Conservation (phyloP, 2,329 filamentous ascomycete species). For the Fusarium sp. region DNA sequence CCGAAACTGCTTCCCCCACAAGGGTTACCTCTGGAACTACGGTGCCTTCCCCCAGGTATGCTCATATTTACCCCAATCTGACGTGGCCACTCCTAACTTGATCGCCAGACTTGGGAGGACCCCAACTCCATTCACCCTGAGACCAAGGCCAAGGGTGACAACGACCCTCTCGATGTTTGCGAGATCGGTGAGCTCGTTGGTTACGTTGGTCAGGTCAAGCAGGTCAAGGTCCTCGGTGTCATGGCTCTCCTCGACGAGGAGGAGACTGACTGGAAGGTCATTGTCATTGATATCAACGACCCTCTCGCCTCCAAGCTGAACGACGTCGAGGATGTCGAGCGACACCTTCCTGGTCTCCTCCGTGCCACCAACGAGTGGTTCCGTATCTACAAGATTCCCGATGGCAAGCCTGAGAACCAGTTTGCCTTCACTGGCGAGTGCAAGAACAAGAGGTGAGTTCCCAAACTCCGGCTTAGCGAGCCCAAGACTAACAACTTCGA, state of each 20-base stretch:
- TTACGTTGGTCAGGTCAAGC: conserved; percentile 97
- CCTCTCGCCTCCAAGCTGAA: conserved; percentile 96
- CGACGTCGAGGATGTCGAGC: conserved; percentile 98
- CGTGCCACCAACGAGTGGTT: conserved; percentile 99
- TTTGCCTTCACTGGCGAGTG: conserved; percentile 99
- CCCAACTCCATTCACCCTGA: conserved; percentile 95
- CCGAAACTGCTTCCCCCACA: conserved; percentile 99
- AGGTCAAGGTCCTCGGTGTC: conserved; percentile 99
- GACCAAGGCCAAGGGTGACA: conserved; percentile 99
- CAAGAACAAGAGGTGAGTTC: conserved; percentile 94
- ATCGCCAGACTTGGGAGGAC: conserved; percentile 93
- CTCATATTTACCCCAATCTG: neutral
- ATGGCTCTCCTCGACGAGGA: conserved; percentile 99
- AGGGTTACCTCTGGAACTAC: conserved; percentile 99
- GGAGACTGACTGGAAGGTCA: conserved; percentile 99
- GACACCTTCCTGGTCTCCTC: conserved; percentile 95
- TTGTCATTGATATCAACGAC: conserved; percentile 98
- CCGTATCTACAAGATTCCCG: conserved; percentile 99
- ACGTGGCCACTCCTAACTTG: conserved; percentile 24
- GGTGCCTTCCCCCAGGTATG: conserved; percentile 96
- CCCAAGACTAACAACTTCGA: conserved; percentile 49
- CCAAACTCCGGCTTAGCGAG: neutral
- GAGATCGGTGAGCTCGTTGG: conserved; percentile 99
- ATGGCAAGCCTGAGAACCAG: conserved; percentile 99
- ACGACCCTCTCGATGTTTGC: conserved; percentile 99